These are phyloP conservation scores for Nakazawaea peltata DNA, from an alignment of 805 yeast genomes.

Conservation along the genomic window DNA sequence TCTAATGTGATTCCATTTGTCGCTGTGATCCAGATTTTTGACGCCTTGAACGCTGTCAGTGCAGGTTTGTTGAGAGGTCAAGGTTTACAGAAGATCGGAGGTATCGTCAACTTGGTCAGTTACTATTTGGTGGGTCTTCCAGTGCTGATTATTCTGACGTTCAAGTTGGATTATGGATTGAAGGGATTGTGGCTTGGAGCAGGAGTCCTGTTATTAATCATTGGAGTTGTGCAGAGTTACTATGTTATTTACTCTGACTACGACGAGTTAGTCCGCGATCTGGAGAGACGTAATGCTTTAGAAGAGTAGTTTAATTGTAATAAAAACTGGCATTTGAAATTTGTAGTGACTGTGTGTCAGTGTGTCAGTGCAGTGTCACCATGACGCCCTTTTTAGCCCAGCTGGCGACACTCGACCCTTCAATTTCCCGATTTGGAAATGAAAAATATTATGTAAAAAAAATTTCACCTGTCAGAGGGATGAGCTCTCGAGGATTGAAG, in stretches of 20 bases:
- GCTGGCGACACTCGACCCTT: too few species aligned
- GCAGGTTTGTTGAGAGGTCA: slow-evolving; percentile 77
- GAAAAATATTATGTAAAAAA: too few species aligned
- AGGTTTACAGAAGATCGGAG: slow-evolving; percentile 62
- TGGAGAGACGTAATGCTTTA: slow-evolving; percentile 15
- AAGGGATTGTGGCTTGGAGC: slow-evolving; percentile 62
- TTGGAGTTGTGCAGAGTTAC: slow-evolving; percentile 35
- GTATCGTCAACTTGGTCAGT: slow-evolving; percentile 45
- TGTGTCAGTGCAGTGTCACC: too few species aligned
- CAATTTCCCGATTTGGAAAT: too few species aligned
- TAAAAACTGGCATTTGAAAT: too few species aligned
- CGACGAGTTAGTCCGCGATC: slow-evolving; percentile 20
- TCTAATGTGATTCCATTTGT: slow-evolving; percentile 49
- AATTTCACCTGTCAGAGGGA: too few species aligned
- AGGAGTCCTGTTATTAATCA: slow-evolving; percentile 41
- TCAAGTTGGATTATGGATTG: slow-evolving; percentile 39
- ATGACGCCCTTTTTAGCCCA: too few species aligned
- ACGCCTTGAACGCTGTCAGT: slow-evolving; percentile 60
- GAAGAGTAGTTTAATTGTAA: background rate
- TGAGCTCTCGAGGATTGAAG: too few species aligned
- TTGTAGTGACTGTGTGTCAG: too few species aligned
- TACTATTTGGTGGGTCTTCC: slow-evolving; percentile 62
- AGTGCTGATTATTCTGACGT: slow-evolving; percentile 44
- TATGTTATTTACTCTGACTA: slow-evolving; percentile 22
- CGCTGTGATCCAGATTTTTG: slow-evolving; percentile 64